A percentile compares a stretch with the other conserved stretches of the same genome.
Conservation (phyloP, 2,329 filamentous ascomycete species). For the Colletotrichum ledebouriae region DNA sequence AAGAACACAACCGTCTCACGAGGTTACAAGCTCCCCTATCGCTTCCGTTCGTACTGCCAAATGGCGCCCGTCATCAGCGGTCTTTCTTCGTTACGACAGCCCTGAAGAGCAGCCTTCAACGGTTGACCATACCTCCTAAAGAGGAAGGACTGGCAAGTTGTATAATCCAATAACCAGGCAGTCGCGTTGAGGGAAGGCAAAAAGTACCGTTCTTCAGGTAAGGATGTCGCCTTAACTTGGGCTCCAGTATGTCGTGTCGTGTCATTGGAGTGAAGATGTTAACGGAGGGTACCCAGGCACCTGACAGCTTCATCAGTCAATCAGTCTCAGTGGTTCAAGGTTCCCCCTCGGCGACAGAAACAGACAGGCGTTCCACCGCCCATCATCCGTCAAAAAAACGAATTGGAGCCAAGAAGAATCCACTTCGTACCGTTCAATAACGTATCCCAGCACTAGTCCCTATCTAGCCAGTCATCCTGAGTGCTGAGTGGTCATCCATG, state of each 20-base stretch:
- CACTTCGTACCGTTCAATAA: conserved; percentile 1
- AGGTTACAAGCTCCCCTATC: conserved; percentile 29
- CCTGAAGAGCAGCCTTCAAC: conserved; percentile 6
- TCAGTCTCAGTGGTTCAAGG: too few species aligned
- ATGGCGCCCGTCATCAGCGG: conserved; percentile 8
- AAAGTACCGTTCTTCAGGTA: conserved; percentile 2
- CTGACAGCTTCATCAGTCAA: too few species aligned
- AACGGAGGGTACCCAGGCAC: conserved; percentile 1
- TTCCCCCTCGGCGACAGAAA: not conserved
- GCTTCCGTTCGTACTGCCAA: conserved; percentile 31
- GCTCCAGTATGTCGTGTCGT: not conserved
- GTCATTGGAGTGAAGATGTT: conserved; percentile 1
- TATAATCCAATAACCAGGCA: not conserved
- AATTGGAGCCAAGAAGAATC: not conserved
- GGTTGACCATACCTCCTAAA: conserved; percentile 29
- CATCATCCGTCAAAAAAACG: conserved; percentile 11
- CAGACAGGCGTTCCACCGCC: conserved; percentile 15
- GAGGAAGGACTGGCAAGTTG: conserved; percentile 10
- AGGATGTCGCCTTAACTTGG: conserved; percentile 7
- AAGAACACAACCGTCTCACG: conserved; percentile 36
- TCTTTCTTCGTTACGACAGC: conserved; percentile 7
- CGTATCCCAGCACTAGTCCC: conserved; percentile 12
- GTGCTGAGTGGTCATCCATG: conserved; percentile 20
- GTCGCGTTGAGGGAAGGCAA: not conserved
- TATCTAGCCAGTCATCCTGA: conserved; percentile 1